phyloP scores from a whole-genome alignment of 2,329 filamentous ascomycete genomes.

The Hypoxylon sp. region DNA sequence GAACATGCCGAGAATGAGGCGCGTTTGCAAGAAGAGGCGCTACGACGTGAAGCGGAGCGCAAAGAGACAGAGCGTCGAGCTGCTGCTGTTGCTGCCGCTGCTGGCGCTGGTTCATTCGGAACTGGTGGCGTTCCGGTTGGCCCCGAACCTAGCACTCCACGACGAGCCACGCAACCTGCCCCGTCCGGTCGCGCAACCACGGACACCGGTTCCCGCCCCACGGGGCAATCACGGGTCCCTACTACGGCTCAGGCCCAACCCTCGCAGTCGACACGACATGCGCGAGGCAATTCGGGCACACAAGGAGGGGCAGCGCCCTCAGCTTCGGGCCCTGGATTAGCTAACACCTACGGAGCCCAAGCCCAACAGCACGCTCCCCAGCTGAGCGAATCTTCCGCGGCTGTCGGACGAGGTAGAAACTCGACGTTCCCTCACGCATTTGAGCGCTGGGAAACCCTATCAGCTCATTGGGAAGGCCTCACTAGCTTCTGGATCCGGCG shows the following conservation, averaged over 20 bases:
- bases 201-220: conserved; percentile 40
- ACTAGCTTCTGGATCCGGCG: conserved; percentile 97
- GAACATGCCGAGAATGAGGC: conserved; percentile 70
- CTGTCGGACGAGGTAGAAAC: conserved; percentile 62
- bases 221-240: conserved; percentile 39
- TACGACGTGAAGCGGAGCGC: conserved; percentile 66
- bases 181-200: conserved; percentile 41
- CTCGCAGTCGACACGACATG: conserved; percentile 45
- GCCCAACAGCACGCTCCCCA: conserved; percentile 38
- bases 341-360: conserved; percentile 52
- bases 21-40: conserved; percentile 66
- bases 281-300: conserved; percentile 40
- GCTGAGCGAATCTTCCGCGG: conserved; percentile 52
- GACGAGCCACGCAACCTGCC: conserved; percentile 40
- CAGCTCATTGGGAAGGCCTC: conserved; percentile 97
- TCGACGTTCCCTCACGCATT: conserved; percentile 97
- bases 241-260: conserved; percentile 41
- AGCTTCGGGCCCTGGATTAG: conserved; percentile 43
- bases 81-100: conserved; percentile 65
- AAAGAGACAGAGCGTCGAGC: conserved; percentile 72
- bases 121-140: conserved; percentile 26
- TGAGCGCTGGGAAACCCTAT: conserved; percentile 96
- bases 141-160: conserved; percentile 39
- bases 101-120: conserved; percentile 52
- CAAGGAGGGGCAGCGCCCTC: conserved; percentile 40